Percentiles rank a stretch among this genome's conserved stretches.
These are phyloP conservation scores for Heimioporus sp. DNA, from an alignment of 768 basidiomycete genomes.

Conservation along the genomic window DNA sequence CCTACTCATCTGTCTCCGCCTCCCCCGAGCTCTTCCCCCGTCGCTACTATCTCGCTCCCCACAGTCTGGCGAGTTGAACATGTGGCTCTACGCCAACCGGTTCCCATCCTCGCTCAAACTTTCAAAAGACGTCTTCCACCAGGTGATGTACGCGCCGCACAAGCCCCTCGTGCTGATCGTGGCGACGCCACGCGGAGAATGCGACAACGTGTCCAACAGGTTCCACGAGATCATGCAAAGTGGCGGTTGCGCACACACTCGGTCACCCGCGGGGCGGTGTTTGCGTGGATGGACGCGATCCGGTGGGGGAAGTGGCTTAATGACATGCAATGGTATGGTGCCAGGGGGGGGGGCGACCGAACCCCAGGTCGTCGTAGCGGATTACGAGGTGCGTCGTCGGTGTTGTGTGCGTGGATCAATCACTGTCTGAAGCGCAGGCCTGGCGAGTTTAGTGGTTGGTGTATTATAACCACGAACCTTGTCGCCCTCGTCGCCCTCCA, in stretches of 20 bases:
- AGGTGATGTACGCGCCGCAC: slow-evolving; percentile 79
- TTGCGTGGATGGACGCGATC: slow-evolving; percentile 85
- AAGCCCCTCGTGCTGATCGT: slow-evolving; percentile 78
- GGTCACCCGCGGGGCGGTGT: slow-evolving; percentile 59
- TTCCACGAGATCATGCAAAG: slow-evolving; percentile 52
- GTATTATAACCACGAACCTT: slow-evolving; percentile 62
- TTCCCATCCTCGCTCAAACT: slow-evolving; percentile 72
- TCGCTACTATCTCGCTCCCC: slow-evolving; percentile 39
- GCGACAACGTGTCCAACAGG: slow-evolving; percentile 42
- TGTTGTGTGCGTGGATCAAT: no score
- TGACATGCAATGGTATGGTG: slow-evolving; percentile 87
- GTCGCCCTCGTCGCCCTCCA: slow-evolving; percentile 59
- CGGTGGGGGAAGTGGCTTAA: slow-evolving; percentile 89
- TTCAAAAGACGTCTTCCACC: slow-evolving; percentile 80
- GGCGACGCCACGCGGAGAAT: slow-evolving; percentile 40
- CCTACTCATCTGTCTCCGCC: no score
- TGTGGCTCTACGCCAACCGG: slow-evolving; percentile 70
- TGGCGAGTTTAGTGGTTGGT: no score
- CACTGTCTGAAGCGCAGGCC: no score
- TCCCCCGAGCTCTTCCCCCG: no score
- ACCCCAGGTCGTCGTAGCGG: no score
- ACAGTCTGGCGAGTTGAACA: slow-evolving; percentile 24
- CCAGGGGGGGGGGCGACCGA: slow-evolving; percentile 35
- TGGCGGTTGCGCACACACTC: slow-evolving; percentile 46
- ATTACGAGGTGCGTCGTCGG: no score